These are phyloP conservation scores for Astrothelium macrocarpum DNA, from an alignment of 495 filamentous ascomycete genomes.

Conservation along the genomic window DNA sequence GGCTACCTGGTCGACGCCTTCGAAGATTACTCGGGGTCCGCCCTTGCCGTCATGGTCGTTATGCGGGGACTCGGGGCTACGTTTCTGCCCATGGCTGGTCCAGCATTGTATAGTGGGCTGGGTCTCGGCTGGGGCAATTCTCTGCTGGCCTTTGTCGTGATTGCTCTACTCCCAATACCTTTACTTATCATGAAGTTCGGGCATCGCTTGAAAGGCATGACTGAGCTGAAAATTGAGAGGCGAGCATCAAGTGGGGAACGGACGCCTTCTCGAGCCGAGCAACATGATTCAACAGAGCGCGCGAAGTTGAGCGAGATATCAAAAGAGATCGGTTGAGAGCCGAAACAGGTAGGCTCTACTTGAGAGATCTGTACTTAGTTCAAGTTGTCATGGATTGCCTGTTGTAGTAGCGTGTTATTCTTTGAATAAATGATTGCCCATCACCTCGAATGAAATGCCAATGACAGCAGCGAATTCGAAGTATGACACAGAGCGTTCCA, in stretches of 20 bases:
- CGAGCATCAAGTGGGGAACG: neutral
- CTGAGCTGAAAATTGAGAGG: neutral
- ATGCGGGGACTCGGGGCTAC: constrained; percentile 1
- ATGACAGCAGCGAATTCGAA: neutral
- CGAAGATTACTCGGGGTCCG: constrained; percentile 1
- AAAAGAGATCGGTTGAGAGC: neutral
- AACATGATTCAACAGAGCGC: neutral
- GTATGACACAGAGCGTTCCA: neutral
- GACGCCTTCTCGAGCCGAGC: neutral
- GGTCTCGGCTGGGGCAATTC: constrained; percentile 1
- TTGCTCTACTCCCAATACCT: neutral
- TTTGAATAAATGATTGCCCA: neutral
- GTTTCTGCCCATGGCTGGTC: neutral
- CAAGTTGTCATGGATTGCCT: neutral
- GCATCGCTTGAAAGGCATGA: neutral
- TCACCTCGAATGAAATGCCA: neutral
- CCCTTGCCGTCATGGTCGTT: neutral
- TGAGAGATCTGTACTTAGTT: neutral
- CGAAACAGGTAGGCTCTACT: constrained; percentile 1
- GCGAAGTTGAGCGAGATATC: neutral
- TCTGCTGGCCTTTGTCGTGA: constrained; percentile 4
- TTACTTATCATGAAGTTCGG: neutral
- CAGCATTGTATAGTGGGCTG: neutral
- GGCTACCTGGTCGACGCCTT: constrained; percentile 1
- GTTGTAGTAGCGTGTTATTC: neutral